Percentiles rank a stretch among this genome's conserved stretches.
These are phyloP conservation scores for Phytophthora pisi DNA, from an alignment of 352 stramenopile species.

Conservation along the genomic window DNA sequence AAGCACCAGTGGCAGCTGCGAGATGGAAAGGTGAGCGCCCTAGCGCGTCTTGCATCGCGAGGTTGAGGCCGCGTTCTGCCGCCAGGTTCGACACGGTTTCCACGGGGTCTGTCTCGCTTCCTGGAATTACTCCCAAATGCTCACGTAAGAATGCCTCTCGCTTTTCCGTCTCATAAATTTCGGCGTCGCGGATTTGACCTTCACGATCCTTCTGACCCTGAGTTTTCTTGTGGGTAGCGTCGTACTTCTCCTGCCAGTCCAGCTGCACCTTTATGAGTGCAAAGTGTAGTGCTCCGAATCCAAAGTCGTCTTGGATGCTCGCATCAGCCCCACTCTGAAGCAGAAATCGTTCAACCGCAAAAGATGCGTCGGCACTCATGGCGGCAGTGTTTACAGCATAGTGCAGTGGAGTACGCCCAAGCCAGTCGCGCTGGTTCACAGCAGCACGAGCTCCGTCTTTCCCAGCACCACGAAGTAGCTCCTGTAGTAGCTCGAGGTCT, in stretches of 20 bases:
- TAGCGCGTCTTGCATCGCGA: constrained; percentile 47
- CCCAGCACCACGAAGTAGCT: constrained; percentile 44
- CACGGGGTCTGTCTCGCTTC: constrained; percentile 62
- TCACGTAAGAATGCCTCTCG: constrained; percentile 44
- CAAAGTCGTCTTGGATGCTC: constrained; percentile 64
- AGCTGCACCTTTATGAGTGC: constrained; percentile 73
- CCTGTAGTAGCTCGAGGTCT: constrained; percentile 62
- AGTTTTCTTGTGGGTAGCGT: constrained; percentile 39
- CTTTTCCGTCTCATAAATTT: constrained; percentile 55
- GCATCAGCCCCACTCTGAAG: constrained; percentile 58
- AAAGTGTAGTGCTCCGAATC: constrained; percentile 66
- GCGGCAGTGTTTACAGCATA: constrained; percentile 71
- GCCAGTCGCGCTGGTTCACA: constrained; percentile 57
- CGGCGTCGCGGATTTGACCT: constrained; percentile 22
- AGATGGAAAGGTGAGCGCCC: constrained; percentile 70
- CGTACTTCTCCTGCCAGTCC: constrained; percentile 66
- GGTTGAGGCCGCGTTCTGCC: constrained; percentile 49
- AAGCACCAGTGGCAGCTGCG: constrained; percentile 71
- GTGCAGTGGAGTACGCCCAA: constrained; percentile 69
- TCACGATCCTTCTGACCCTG: constrained; percentile 38
- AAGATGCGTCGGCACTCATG: constrained; percentile 77
- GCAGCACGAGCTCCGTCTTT: constrained; percentile 39
- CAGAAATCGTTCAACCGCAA: constrained; percentile 78
- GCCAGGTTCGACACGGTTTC: constrained; percentile 79
- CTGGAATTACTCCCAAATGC: constrained; percentile 47